Percentiles rank a stretch among this genome's conserved stretches.
phyloP scores from a whole-genome alignment of 164 flowering plant species.

The Cinnamomum chago region DNA sequence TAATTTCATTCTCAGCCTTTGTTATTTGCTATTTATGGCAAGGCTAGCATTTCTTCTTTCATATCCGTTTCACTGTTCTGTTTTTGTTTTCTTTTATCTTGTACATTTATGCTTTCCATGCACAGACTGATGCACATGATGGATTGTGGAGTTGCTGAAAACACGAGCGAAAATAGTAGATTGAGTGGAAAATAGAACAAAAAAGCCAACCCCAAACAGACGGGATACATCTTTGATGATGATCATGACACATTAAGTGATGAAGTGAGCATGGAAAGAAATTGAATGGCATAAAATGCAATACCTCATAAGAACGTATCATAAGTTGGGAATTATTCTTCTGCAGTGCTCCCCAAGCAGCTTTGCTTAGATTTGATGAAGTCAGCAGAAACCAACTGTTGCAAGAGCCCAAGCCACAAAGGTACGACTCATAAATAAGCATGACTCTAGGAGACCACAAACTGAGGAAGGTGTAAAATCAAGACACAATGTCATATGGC shows the following conservation, averaged over 20 bases:
- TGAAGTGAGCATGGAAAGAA: too few species aligned
- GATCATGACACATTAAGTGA: too few species aligned
- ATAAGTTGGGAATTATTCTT: slow-evolving; percentile 91
- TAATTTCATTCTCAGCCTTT: not conserved
- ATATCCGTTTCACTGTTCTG: not conserved
- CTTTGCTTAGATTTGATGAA: slow-evolving; percentile 97
- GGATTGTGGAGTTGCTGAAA: too few species aligned
- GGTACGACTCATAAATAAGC: slow-evolving; percentile 5
- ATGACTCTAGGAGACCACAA: not conserved
- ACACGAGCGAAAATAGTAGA: too few species aligned
- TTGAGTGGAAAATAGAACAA: too few species aligned
- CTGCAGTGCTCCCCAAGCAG: slow-evolving; percentile 99
- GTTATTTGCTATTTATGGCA: not conserved
- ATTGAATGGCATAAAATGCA: not conserved
- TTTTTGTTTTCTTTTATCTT: not conserved
- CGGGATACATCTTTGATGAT: too few species aligned
- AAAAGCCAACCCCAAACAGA: too few species aligned
- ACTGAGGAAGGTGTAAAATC: not conserved
- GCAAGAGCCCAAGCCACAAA: slow-evolving; percentile 7
- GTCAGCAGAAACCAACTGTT: slow-evolving; percentile 94
- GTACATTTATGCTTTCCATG: not conserved
- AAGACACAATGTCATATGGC: not conserved
- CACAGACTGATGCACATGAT: not conserved
- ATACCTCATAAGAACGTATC: slow-evolving; percentile 99
- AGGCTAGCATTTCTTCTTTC: not conserved